Base-by-base conservation (phyloP, 1,284 basidiomycete genomes). In the Naganishia cerealis region DNA sequence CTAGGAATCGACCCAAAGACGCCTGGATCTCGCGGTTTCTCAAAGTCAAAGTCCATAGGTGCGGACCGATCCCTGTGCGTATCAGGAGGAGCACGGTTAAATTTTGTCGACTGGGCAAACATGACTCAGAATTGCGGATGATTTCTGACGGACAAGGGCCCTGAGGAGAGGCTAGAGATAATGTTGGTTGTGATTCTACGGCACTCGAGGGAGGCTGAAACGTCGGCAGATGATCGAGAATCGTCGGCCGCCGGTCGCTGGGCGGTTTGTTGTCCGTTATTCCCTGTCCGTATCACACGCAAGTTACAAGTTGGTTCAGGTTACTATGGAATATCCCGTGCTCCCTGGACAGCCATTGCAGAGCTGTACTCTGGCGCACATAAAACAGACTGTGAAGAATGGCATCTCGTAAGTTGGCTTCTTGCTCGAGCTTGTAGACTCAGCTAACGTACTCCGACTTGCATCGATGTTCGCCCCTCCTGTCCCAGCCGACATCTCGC, bases 401-500 rank as follows among this genome's bases (percentile, higher is more conserved):
- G 61, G 50, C 61, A 29, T 38, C 61, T 18, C 61, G 61, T 63
- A 54, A 54, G 61, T 63, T 18, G 24, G 3, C 12, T 24, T 10
- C 13, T 26, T 42, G 21, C 12, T 29, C 6, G 7, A 53, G 38
- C 10, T 15, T 15, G 24, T 13, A 54, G 21, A 21, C 3, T 24
- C 6, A 3, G 16, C 26, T 9, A 15, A 54, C 39, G 10, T 46
- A 39, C 21, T 43, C 12, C n/a, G 29, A 12, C 66, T 29, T 29
- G 15, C 6, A 38, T 10, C 55, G 29, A 33, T 33, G 29, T 3
- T 33, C 29, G 29, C 55, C 26, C 50, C 26, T 42, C 54, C 38
- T 46, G 15, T 10, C 48, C 7, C 53, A 43, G 43, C 63, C 50
- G 79, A 81, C 67, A 70, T 76, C 26, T 71, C 75, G 9, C 75